phyloP scores from a whole-genome alignment of 805 yeast species.

The Blastobotrys peoriensis region DNA sequence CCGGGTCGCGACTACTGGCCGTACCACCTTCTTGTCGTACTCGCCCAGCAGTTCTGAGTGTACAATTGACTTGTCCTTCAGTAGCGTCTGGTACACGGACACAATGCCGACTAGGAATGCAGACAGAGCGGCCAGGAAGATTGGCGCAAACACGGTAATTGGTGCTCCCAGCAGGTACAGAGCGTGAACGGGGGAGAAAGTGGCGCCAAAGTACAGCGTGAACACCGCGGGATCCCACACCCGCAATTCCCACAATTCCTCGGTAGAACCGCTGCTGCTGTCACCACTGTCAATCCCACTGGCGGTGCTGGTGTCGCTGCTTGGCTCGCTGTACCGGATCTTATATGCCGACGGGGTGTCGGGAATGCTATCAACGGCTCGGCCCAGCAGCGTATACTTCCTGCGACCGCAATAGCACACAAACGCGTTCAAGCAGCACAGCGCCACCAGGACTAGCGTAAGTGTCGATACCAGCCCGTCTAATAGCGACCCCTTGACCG shows the following conservation, averaged over 20 bases:
- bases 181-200: conserved; percentile 55
- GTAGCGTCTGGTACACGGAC: conserved; percentile 40
- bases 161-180: conserved; percentile 37
- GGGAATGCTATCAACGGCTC: conserved; percentile 18
- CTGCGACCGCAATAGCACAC: conserved; percentile 12
- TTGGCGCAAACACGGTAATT: conserved; percentile 21
- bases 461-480: conserved; percentile 4
- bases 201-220: conserved; percentile 42
- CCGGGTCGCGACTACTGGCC: conserved; percentile 46
- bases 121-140: conserved; percentile 35
- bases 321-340: conserved; percentile 8
- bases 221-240: conserved; percentile 68
- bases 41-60: conserved; percentile 58
- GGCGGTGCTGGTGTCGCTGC: conserved; percentile 1
- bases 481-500: not conserved
- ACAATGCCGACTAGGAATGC: conserved; percentile 32
- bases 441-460: conserved; percentile 8
- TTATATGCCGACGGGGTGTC: conserved; percentile 22
- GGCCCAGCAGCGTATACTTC: conserved; percentile 20
- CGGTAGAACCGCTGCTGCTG: not conserved
- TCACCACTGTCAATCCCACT: conserved; percentile 4
- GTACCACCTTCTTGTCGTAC: conserved; percentile 55
- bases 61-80: conserved; percentile 55
- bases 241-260: conserved; percentile 43
- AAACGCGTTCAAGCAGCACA: conserved; percentile 14